These are phyloP conservation scores for Tuber brumale DNA, from an alignment of 495 filamentous ascomycete species.

Conservation along the genomic window DNA sequence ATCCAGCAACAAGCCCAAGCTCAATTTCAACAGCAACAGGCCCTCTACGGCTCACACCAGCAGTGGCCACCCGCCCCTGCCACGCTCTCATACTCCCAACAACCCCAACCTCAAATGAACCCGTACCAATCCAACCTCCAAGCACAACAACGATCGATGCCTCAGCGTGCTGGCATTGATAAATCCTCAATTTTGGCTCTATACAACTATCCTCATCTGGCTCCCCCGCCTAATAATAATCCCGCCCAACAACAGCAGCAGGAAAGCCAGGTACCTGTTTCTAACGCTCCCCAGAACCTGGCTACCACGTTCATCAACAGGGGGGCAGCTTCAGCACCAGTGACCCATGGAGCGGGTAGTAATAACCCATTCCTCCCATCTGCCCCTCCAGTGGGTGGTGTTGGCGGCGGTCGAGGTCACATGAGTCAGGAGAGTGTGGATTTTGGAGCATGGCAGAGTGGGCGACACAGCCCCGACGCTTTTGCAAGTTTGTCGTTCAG, in stretches of 20 bases:
- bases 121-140: conserved; percentile 38
- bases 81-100: conserved; percentile 8
- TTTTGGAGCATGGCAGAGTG: conserved; percentile 63
- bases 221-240: conserved; percentile 47
- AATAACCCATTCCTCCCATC: conserved; percentile 44
- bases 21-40: conserved; percentile 31
- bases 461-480: conserved; percentile 89
- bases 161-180: conserved; percentile 52
- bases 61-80: conserved; percentile 12
- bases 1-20: conserved; percentile 18
- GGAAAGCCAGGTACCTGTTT: conserved; percentile 14
- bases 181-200: conserved; percentile 83
- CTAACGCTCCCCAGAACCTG: background rate
- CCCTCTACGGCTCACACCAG: conserved; percentile 42
- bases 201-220: conserved; percentile 72
- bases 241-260: conserved; percentile 41
- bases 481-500: conserved; percentile 79
- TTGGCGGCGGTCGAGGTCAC: conserved; percentile 48
- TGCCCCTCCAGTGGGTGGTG: conserved; percentile 16
- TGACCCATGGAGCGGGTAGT: conserved; percentile 35
- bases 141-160: conserved; percentile 45
- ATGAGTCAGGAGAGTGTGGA: conserved; percentile 86
- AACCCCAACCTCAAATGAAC: conserved; percentile 39
- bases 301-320: background rate
- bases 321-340: background rate